Evolutionary conservation across 164 flowering plant species (phyloP).

Genomic region (Buxus sempervirens): DNA sequence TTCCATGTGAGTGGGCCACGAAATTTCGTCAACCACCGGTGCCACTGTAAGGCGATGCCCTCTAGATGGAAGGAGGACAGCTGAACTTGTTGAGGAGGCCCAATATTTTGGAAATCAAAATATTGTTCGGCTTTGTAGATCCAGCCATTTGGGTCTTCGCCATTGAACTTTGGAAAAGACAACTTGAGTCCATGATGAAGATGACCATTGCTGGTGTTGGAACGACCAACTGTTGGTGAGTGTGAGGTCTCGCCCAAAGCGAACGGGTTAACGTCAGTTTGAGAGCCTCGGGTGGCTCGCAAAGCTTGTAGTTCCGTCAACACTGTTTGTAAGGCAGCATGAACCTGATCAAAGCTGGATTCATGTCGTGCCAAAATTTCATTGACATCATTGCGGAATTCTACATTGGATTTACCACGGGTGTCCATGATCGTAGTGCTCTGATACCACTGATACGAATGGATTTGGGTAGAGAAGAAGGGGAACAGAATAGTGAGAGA

Average conservation of each 20-base stretch:
- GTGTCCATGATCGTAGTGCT: slow-evolving; percentile 11
- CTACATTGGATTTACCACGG: slow-evolving; percentile 13
- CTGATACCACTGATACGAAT: slow-evolving; percentile 14
- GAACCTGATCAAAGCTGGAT: slow-evolving; percentile 5
- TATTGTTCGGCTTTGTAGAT: slow-evolving; percentile 4
- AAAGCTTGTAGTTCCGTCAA: slow-evolving; percentile 5
- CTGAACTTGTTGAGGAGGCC: not conserved
- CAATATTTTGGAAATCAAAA: slow-evolving; percentile 3
- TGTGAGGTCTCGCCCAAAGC: not conserved
- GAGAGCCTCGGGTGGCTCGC: slow-evolving; percentile 1
- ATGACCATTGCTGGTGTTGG: not conserved
- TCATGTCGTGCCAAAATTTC: slow-evolving; percentile 16
- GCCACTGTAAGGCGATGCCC: slow-evolving; percentile 2
- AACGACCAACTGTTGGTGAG: not conserved
- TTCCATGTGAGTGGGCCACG: not conserved
- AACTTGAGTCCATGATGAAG: slow-evolving; percentile 4
- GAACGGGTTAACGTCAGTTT: not conserved
- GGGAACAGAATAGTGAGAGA: no score
- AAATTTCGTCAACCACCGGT: not conserved
- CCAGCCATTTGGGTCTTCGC: not conserved
- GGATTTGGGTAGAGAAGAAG: not conserved
- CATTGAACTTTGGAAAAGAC: slow-evolving; percentile 5
- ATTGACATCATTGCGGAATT: slow-evolving; percentile 11
- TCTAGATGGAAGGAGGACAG: not conserved
- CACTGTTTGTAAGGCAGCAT: slow-evolving; percentile 2